Percentiles rank a stretch among this genome's conserved stretches.
Conservation (phyloP, 768 basidiomycete species). For the Trametes punicea region DNA sequence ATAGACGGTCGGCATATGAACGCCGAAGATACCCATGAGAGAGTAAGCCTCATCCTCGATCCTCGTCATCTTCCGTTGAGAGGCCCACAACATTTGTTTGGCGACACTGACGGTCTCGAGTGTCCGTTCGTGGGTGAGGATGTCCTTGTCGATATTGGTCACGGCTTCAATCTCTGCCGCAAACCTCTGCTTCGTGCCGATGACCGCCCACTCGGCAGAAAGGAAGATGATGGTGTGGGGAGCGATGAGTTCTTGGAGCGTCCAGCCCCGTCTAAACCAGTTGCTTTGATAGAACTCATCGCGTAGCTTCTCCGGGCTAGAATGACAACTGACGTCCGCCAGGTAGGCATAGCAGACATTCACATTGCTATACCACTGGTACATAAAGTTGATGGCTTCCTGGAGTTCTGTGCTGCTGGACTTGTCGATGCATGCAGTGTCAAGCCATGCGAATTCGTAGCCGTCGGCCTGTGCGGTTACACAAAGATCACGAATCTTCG, state of each 20-base stretch:
- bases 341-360: neutral
- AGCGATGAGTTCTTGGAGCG: constrained; percentile 6
- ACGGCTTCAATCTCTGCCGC: neutral
- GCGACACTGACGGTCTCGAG: neutral
- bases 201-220: neutral
- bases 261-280: constrained; percentile 3
- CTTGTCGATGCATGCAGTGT: neutral
- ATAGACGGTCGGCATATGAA: neutral
- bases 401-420: neutral
- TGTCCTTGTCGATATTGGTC: neutral
- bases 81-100: constrained; percentile 4
- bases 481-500: neutral
- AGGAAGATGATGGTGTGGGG: neutral
- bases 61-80: neutral
- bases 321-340: neutral
- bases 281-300: neutral
- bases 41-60: constrained; percentile 11
- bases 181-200: neutral
- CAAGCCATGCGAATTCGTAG: neutral
- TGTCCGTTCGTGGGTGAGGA: too few relatives aligned
- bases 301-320: too few relatives aligned
- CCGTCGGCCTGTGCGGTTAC: neutral
- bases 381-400: constrained; percentile 5
- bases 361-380: neutral
- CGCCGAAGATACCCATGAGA: constrained; percentile 9